phyloP scores from a whole-genome alignment of 2,329 filamentous ascomycete species.

The Talaromyces marneffei region DNA sequence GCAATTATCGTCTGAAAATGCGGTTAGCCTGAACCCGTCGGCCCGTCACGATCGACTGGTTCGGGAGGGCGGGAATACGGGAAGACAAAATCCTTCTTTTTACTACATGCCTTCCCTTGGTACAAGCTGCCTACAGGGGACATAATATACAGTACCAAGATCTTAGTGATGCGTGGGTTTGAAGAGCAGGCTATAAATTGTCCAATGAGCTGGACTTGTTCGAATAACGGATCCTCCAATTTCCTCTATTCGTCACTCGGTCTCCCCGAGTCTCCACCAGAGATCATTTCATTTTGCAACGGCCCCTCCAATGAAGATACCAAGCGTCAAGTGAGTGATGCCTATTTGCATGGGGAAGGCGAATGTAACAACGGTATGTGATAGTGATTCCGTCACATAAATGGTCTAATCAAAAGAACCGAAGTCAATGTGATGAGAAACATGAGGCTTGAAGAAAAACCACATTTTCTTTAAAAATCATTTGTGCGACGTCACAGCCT shows the following conservation, averaged over 20 bases:
- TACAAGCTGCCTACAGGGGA: too few species aligned
- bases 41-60: constrained; percentile 13
- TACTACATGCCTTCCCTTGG: constrained; percentile 9
- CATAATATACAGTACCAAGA: too few species aligned
- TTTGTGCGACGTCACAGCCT: constrained; percentile 3
- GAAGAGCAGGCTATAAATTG: neutral
- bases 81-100: constrained; percentile 8
- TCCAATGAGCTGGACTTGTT: neutral
- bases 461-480: neutral
- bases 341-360: neutral
- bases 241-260: neutral
- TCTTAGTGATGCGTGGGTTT: neutral
- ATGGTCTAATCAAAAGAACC: neutral
- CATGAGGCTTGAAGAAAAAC: neutral
- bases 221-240: neutral
- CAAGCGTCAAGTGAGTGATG: neutral
- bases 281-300: neutral
- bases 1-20: neutral
- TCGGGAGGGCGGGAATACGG: constrained; percentile 12
- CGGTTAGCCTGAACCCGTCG: constrained; percentile 2
- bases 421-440: neutral
- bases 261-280: neutral
- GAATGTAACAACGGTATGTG: neutral
- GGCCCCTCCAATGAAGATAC: neutral
- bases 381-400: neutral